phyloP scores from a whole-genome alignment of 768 basidiomycete genomes.

The Clavaria fumosa region DNA sequence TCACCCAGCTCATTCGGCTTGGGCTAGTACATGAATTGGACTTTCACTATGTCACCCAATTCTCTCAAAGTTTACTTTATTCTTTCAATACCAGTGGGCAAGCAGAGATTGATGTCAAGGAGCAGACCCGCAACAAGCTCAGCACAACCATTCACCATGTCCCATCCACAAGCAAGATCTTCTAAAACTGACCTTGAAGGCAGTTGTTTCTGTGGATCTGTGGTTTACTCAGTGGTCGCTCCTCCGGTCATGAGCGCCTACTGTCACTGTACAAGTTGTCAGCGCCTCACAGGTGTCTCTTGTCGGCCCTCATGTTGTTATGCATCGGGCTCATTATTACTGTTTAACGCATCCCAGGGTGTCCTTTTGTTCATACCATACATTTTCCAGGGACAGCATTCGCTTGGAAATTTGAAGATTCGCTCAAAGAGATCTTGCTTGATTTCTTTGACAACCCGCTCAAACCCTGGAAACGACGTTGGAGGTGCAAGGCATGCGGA shows the following conservation, averaged over 20 bases:
- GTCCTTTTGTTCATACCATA: slow-evolving; percentile 46
- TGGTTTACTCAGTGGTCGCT: slow-evolving; percentile 32
- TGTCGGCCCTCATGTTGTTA: not conserved
- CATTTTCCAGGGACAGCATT: slow-evolving; percentile 39
- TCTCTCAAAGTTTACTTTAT: too few relatives aligned
- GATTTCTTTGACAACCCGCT: slow-evolving; percentile 31
- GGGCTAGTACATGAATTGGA: too few relatives aligned
- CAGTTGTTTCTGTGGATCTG: slow-evolving; percentile 42
- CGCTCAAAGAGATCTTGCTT: slow-evolving; percentile 17
- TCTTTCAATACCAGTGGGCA: too few relatives aligned
- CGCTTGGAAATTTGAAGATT: slow-evolving; percentile 27
- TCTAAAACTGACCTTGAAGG: slow-evolving; percentile 19
- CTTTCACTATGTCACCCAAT: too few relatives aligned
- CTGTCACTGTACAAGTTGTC: slow-evolving; percentile 61
- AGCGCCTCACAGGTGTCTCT: slow-evolving; percentile 35
- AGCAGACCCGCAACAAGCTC: too few relatives aligned
- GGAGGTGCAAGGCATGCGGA: slow-evolving; percentile 49
- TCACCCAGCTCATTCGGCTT: too few relatives aligned
- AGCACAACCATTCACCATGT: too few relatives aligned
- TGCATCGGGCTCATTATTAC: not conserved
- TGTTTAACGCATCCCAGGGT: slow-evolving; percentile 21
- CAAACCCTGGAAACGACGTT: slow-evolving; percentile 47
- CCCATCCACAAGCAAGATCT: not conserved
- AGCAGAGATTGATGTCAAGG: too few relatives aligned
- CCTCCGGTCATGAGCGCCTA: slow-evolving; percentile 40